A percentile compares a stretch with the other conserved stretches of the same genome.
These are phyloP conservation scores for Corniculantispora saksenae DNA, from an alignment of 2,329 filamentous ascomycete genomes.

Conservation along the genomic window DNA sequence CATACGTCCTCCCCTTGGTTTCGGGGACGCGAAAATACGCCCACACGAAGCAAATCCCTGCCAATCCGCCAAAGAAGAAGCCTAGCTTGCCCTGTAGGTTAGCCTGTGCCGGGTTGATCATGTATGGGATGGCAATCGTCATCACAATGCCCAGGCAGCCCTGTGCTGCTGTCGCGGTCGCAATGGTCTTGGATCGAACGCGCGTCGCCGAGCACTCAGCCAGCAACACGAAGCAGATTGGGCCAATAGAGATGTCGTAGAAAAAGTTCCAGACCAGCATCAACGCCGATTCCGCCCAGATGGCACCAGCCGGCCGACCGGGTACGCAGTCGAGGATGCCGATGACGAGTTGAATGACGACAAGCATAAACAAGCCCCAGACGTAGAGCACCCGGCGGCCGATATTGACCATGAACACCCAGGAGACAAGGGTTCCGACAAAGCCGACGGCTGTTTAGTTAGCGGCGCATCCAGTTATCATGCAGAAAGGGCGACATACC, in stretches of 20 bases:
- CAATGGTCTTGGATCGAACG: conserved; percentile 44
- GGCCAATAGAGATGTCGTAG: conserved; percentile 46
- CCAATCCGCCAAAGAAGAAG: conserved; percentile 34
- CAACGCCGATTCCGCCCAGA: conserved; percentile 38
- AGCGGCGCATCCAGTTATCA: not conserved
- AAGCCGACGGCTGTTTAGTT: conserved; percentile 41
- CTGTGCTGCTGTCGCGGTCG: conserved; percentile 38
- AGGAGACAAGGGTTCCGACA: conserved; percentile 39
- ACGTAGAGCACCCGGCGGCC: conserved; percentile 43
- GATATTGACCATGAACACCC: conserved; percentile 37
- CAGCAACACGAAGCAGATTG: conserved; percentile 45
- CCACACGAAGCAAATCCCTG: conserved; percentile 31
- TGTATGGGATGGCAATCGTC: conserved; percentile 33
- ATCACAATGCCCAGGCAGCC: conserved; percentile 31
- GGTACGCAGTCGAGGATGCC: conserved; percentile 53
- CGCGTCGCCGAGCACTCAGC: conserved; percentile 44
- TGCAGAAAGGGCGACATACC: not conserved
- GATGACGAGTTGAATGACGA: conserved; percentile 41
- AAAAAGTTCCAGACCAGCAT: conserved; percentile 40
- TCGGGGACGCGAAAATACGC: conserved; percentile 38
- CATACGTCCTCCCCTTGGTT: conserved; percentile 34
- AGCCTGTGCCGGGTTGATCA: conserved; percentile 35
- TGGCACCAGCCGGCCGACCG: conserved; percentile 27
- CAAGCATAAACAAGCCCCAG: conserved; percentile 47
- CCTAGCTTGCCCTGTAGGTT: conserved; percentile 39